phyloP scores from a whole-genome alignment of 2,329 filamentous ascomycete species.

The Ophiosphaerella herpotricha region DNA sequence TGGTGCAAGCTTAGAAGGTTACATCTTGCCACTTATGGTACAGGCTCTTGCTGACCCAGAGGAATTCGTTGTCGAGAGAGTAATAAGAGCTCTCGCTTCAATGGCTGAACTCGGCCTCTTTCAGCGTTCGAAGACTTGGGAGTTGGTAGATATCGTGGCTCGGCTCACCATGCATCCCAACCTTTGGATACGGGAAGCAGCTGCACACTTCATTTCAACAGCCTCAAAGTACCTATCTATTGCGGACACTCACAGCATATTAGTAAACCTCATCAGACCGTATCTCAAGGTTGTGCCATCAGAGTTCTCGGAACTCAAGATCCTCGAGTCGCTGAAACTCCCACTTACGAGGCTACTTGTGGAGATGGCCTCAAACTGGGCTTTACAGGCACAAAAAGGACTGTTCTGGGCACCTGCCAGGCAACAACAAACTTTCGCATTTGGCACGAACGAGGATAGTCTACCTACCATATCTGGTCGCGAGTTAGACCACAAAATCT shows the following conservation, averaged over 20 bases:
- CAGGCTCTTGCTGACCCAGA: conserved; percentile 92
- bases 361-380: conserved; percentile 87
- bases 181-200: conserved; percentile 90
- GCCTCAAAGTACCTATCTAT: conserved; percentile 74
- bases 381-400: conserved; percentile 76
- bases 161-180: conserved; percentile 94
- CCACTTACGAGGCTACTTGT: conserved; percentile 80
- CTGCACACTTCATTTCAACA: conserved; percentile 79
- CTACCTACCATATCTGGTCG: conserved; percentile 60
- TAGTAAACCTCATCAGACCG: conserved; percentile 77
- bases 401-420: conserved; percentile 83
- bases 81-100: conserved; percentile 82
- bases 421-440: conserved; percentile 71
- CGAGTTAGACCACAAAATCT: conserved; percentile 61
- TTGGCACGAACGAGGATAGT: conserved; percentile 62
- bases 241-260: conserved; percentile 82
- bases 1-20: conserved; percentile 87
- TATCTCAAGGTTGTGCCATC: conserved; percentile 78
- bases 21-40: conserved; percentile 93
- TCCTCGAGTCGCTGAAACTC: conserved; percentile 82
- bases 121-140: conserved; percentile 82
- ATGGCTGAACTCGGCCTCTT: conserved; percentile 88
- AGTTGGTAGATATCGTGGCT: conserved; percentile 80
- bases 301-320: conserved; percentile 70
- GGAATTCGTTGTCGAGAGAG: conserved; percentile 90